Evolutionary conservation across 2,329 filamentous ascomycete genomes (phyloP).

Genomic region (Ophiostoma sp.): DNA sequence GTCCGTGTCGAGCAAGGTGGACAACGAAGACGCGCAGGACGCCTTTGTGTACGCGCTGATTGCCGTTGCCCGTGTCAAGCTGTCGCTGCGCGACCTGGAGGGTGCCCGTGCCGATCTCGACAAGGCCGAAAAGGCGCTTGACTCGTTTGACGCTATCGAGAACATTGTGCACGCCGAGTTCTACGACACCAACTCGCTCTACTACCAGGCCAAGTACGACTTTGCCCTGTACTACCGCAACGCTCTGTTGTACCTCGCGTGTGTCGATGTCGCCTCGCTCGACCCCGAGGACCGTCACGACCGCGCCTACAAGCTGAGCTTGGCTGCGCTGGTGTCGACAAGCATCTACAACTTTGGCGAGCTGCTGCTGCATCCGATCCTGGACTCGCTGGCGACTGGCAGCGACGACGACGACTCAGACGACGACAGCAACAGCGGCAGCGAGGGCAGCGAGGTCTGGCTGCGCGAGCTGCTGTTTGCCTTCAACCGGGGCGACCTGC

Average conservation of each 20-base stretch:
- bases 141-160: constrained; percentile 91
- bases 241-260: constrained; percentile 93
- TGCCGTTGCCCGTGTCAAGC: constrained; percentile 80
- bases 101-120: constrained; percentile 82
- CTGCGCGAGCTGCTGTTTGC: constrained; percentile 92
- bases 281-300: constrained; percentile 67
- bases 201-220: constrained; percentile 89
- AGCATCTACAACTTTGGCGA: constrained; percentile 99
- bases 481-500: constrained; percentile 92
- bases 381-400: constrained; percentile 61
- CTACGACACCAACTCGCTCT: constrained; percentile 90
- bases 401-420: constrained; percentile 31
- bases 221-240: constrained; percentile 97
- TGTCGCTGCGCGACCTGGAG: constrained; percentile 72
- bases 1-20: constrained; percentile 77
- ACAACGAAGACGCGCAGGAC: constrained; percentile 89
- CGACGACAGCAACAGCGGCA: constrained; percentile 31
- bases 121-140: constrained; percentile 78
- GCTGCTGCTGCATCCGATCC: constrained; percentile 92
- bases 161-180: constrained; percentile 93
- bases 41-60: constrained; percentile 92
- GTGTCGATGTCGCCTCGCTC: constrained; percentile 76
- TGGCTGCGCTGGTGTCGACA: constrained; percentile 87
- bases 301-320: constrained; percentile 85
- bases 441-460: constrained; percentile 66